phyloP scores from a whole-genome alignment of 139 green algal genomes.

The Tetraselmis striata region DNA sequence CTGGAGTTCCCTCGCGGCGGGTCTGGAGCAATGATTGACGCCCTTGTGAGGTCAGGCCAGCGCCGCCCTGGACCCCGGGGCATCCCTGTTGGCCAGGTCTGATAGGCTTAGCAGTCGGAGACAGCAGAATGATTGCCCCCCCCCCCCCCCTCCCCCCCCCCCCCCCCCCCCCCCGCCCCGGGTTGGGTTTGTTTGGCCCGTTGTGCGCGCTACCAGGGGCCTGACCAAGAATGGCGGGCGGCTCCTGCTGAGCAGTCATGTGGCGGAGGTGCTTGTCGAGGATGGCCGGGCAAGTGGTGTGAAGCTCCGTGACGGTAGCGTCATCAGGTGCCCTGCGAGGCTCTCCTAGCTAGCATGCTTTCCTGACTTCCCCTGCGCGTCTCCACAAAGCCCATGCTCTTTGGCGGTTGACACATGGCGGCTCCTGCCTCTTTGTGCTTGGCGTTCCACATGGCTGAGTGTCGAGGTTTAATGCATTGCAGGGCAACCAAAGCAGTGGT shows the following conservation, averaged over 20 bases:
- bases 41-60: conserved; percentile 58
- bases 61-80: no score
- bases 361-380: no score
- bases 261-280: conserved; percentile 74
- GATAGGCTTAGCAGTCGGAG: no score
- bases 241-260: conserved; percentile 68
- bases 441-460: no score
- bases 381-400: no score
- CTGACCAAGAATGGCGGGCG: conserved; percentile 82
- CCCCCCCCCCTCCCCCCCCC: conserved; percentile 1
- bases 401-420: no score
- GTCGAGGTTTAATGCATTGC: no score
- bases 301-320: conserved; percentile 32
- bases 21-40: conserved; percentile 76
- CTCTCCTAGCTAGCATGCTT: no score
- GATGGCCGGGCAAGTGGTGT: conserved; percentile 47
- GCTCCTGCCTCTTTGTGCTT: no score
- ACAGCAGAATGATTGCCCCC: no score
- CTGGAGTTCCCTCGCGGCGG: conserved; percentile 92
- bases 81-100: no score
- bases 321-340: conserved; percentile 20
- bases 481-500: conserved; percentile 43
- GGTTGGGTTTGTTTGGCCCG: no score
- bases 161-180: neutral
- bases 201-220: conserved; percentile 32